Evolutionary conservation across 2,329 filamentous ascomycete genomes (phyloP).

Genomic region (Penicillium nordicum): DNA sequence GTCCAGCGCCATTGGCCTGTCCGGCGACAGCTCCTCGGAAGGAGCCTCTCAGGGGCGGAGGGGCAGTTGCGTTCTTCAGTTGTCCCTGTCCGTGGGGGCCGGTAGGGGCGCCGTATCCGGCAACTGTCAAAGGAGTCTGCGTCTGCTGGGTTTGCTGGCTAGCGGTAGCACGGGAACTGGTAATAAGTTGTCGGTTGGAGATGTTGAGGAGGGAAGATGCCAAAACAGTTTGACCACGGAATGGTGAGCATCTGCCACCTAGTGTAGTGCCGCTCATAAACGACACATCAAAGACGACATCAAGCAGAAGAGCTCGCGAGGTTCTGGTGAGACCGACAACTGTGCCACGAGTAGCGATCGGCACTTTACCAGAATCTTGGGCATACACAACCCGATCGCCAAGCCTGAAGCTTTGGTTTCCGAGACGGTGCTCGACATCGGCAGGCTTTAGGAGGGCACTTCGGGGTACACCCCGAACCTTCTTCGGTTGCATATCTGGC

Average conservation of each 20-base stretch:
- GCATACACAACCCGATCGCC: constrained; percentile 93
- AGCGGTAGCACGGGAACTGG: constrained; percentile 44
- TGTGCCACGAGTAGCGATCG: constrained; percentile 85
- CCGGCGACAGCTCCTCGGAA: constrained; percentile 57
- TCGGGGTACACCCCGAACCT: constrained; percentile 76
- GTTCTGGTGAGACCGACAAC: constrained; percentile 94
- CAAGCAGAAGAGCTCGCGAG: constrained; percentile 74
- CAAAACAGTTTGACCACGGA: constrained; percentile 89
- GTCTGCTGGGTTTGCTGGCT: constrained; percentile 54
- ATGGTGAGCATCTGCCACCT: constrained; percentile 83
- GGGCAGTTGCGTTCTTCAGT: constrained; percentile 54
- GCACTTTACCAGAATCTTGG: constrained; percentile 88
- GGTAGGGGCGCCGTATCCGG: constrained; percentile 55
- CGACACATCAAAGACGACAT: constrained; percentile 87
- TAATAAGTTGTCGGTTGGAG: constrained; percentile 74
- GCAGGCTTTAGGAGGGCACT: constrained; percentile 86
- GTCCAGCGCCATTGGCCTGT: constrained; percentile 36
- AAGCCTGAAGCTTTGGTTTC: constrained; percentile 75
- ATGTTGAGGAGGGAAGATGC: constrained; percentile 87
- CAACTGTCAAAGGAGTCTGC: constrained; percentile 52
- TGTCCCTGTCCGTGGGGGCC: constrained; percentile 60
- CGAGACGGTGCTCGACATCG: constrained; percentile 89
- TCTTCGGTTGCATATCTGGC: constrained; percentile 59
- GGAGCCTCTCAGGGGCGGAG: constrained; percentile 56
- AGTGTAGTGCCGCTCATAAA: constrained; percentile 98